Evolutionary conservation across 208 protist species (phyloP).

Genomic region (Trypanosoma vivax): DNA sequence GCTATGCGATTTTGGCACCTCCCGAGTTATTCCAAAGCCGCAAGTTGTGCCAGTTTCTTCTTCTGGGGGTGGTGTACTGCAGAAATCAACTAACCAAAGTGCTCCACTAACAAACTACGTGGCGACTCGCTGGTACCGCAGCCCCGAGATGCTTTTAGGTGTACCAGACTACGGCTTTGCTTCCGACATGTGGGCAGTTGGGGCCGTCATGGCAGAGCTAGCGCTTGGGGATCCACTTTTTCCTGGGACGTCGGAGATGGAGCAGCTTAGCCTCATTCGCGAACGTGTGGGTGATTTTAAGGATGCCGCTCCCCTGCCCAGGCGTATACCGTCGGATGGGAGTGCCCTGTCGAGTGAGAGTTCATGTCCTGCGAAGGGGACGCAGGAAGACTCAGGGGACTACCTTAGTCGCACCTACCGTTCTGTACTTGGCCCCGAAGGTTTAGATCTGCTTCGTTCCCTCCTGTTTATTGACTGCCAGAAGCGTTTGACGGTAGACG

Average conservation of each 20-base stretch:
- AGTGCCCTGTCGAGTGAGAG: too few species aligned
- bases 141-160: conserved; percentile 89
- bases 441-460: conserved; percentile 47
- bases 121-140: conserved; percentile 90
- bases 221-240: conserved; percentile 75
- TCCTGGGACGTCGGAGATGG: conserved; percentile 79
- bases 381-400: not conserved
- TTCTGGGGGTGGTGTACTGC: conserved; percentile 10
- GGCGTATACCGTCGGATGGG: too few species aligned
- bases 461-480: conserved; percentile 43
- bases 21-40: conserved; percentile 29
- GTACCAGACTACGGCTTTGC: conserved; percentile 62
- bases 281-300: conserved; percentile 57
- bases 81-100: not conserved
- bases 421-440: conserved; percentile 21
- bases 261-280: conserved; percentile 83
- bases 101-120: conserved; percentile 83
- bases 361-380: too few species aligned
- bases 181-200: conserved; percentile 89
- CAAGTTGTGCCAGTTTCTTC: not conserved
- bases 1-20: conserved; percentile 91
- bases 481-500: conserved; percentile 52
- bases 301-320: too few species aligned
- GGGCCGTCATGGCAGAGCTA: conserved; percentile 88
- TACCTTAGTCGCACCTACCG: conserved; percentile 41